Evolutionary conservation across 768 basidiomycete species (phyloP).

Genomic region (Boletus patriciae): DNA sequence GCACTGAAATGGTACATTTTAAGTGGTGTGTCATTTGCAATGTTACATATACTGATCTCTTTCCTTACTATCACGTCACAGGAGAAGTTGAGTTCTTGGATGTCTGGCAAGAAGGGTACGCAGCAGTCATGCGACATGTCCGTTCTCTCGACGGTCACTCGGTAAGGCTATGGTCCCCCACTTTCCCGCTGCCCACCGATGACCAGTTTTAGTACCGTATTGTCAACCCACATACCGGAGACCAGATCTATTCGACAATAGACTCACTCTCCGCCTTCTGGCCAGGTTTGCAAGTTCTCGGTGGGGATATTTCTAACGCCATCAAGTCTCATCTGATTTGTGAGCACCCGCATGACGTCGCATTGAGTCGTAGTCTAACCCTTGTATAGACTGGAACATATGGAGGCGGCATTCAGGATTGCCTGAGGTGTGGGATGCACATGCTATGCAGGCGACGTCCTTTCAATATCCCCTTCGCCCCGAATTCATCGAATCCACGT

Average conservation of each 20-base stretch:
- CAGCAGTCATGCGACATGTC: constrained; percentile 81
- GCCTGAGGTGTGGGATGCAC: constrained; percentile 91
- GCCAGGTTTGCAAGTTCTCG: constrained; percentile 91
- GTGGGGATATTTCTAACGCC: constrained; percentile 84
- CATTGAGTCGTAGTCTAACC: not conserved
- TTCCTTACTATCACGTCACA: constrained; percentile 22
- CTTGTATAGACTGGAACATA: constrained; percentile 76
- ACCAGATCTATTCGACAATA: constrained; percentile 72
- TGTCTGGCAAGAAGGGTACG: constrained; percentile 82
- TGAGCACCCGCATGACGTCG: constrained; percentile 36
- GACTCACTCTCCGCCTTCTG: constrained; percentile 97
- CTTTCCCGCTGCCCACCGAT: constrained; percentile 1
- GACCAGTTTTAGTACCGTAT: constrained; percentile 65
- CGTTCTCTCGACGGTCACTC: constrained; percentile 84
- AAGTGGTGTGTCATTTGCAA: constrained; percentile 51
- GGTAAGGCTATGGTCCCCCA: constrained; percentile 44
- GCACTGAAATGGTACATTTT: constrained; percentile 90
- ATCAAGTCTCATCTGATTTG: constrained; percentile 91
- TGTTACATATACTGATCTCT: not conserved
- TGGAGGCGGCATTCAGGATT: constrained; percentile 87
- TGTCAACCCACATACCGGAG: constrained; percentile 78
- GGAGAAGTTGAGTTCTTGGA: constrained; percentile 81
- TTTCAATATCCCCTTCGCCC: constrained; percentile 81
- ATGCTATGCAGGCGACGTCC: constrained; percentile 67
- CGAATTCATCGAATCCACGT: constrained; percentile 95